Conservation (phyloP, 345 rosid genomes). For the Hibiscus mutabilis region DNA sequence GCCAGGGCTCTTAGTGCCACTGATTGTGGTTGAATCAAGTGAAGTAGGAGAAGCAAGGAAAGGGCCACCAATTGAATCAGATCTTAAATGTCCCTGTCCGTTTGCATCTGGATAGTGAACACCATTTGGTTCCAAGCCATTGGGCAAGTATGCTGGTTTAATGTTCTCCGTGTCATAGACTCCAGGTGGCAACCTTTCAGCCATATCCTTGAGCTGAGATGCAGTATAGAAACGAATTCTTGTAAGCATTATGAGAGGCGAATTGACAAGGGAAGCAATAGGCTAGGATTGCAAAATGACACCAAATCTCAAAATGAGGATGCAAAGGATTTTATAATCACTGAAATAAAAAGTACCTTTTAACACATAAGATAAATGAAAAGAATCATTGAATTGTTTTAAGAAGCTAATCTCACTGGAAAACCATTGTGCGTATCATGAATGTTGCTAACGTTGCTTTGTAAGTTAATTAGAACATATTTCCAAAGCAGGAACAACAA, state of each 20-base stretch:
- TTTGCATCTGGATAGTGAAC: slow-evolving; percentile 43
- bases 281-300: not conserved
- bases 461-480: not conserved
- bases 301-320: not conserved
- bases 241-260: not conserved
- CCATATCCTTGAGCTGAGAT: slow-evolving; percentile 81
- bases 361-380: not conserved
- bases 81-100: slow-evolving; percentile 56
- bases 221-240: slow-evolving; percentile 2
- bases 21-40: slow-evolving; percentile 26
- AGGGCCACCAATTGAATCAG: slow-evolving; percentile 48
- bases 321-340: not conserved
- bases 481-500: not conserved
- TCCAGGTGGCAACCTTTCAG: slow-evolving; percentile 71
- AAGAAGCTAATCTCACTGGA: not conserved
- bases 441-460: not conserved
- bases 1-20: slow-evolving; percentile 32
- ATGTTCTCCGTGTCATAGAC: slow-evolving; percentile 48
- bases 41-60: slow-evolving; percentile 42
- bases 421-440: not conserved
- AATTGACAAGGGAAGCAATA: not conserved
- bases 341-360: not conserved
- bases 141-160: slow-evolving; percentile 37
- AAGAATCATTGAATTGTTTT: not conserved
- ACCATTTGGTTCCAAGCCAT: slow-evolving; percentile 69